Conservation (phyloP, 345 rosid genomes). For the Populus euphratica region DNA sequence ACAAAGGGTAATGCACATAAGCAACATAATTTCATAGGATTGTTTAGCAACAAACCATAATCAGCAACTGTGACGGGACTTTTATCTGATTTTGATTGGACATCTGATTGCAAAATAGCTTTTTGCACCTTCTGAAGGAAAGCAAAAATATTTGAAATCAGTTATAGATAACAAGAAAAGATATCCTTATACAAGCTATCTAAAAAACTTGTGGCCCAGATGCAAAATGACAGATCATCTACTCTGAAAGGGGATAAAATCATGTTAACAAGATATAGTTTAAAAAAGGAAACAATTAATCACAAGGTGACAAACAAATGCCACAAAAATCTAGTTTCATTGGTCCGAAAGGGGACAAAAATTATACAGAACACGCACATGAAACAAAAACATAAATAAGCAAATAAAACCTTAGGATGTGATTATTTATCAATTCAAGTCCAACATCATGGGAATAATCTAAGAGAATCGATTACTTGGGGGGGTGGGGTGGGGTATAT, state of each 20-base stretch:
- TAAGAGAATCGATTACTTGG: too few species aligned
- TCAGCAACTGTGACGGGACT: conserved; percentile 98
- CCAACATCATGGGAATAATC: neutral
- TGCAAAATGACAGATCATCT: neutral
- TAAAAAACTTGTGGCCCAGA: neutral
- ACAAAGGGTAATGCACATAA: neutral
- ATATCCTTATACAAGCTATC: neutral
- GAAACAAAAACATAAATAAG: neutral
- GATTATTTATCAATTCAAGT: neutral
- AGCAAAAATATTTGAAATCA: conserved; percentile 13
- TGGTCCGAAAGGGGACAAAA: neutral
- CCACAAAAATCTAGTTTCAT: neutral
- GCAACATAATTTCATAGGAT: neutral
- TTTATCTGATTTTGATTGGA: conserved; percentile 78
- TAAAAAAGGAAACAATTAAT: neutral
- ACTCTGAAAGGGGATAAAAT: neutral
- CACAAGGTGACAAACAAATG: neutral
- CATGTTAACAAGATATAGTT: neutral
- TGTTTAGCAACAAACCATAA: conserved; percentile 56
- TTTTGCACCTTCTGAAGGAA: conserved; percentile 76
- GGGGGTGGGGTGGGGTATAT: too few species aligned
- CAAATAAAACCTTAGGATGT: neutral
- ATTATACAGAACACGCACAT: neutral
- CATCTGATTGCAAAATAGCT: conserved; percentile 78
- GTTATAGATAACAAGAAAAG: neutral